Percentiles rank a stretch among this genome's conserved stretches.
These are phyloP conservation scores for Solioccasus polychromus DNA, from an alignment of 768 basidiomycete genomes.

Conservation along the genomic window DNA sequence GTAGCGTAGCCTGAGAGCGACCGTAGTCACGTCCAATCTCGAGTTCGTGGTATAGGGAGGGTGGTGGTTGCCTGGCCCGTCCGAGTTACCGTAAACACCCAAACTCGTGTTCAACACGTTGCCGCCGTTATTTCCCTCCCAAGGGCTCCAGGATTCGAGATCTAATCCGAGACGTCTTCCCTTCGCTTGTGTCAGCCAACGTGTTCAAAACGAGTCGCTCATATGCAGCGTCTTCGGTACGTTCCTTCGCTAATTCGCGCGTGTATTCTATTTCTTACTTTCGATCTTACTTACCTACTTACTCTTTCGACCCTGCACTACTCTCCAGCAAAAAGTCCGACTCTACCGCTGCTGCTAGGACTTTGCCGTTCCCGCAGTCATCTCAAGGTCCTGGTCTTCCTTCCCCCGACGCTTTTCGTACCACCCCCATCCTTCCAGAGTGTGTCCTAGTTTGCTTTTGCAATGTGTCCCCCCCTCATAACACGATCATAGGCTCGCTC, in stretches of 20 bases:
- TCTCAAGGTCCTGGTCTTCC: constrained; percentile 54
- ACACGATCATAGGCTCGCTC: constrained; percentile 57
- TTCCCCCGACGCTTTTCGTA: constrained; percentile 75
- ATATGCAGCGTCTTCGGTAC: constrained; percentile 85
- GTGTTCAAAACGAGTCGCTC: constrained; percentile 63
- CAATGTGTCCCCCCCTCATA: constrained; percentile 8
- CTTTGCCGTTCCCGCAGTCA: constrained; percentile 36
- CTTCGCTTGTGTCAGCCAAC: constrained; percentile 42
- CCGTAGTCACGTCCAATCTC: not conserved
- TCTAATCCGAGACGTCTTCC: constrained; percentile 32
- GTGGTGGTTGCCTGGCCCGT: no score
- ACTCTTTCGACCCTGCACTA: constrained; percentile 22
- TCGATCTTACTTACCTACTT: no score
- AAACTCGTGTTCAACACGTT: constrained; percentile 81
- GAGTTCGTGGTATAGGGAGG: no score
- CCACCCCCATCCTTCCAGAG: constrained; percentile 84
- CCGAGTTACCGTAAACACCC: constrained; percentile 33
- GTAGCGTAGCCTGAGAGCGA: no score
- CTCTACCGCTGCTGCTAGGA: constrained; percentile 57
- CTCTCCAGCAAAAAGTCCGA: constrained; percentile 74
- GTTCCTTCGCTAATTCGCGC: constrained; percentile 35
- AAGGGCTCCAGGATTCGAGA: constrained; percentile 18
- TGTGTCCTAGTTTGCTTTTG: constrained; percentile 39
- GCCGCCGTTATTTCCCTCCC: constrained; percentile 41
- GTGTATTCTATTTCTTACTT: constrained; percentile 15